phyloP scores from a whole-genome alignment of 257 asterid species.

The Osmanthus fragrans region DNA sequence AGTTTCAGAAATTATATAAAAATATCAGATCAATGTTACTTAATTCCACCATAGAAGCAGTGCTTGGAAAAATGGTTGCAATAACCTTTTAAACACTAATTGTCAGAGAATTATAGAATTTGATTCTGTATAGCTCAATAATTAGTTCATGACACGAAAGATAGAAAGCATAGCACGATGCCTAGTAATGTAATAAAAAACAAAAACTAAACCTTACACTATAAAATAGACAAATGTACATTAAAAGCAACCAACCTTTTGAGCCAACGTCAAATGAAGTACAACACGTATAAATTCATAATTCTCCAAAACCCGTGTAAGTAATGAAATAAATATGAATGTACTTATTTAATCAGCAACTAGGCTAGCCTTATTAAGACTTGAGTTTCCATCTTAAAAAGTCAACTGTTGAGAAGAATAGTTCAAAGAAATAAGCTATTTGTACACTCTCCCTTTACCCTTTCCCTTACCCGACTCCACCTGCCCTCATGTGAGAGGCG shows the following conservation, averaged over 20 bases:
- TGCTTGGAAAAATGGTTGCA: neutral
- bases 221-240: neutral
- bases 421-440: too few relatives aligned
- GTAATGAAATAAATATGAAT: too few relatives aligned
- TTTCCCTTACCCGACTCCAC: too few relatives aligned
- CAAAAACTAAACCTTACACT: neutral
- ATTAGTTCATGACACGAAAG: neutral
- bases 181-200: neutral
- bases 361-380: too few relatives aligned
- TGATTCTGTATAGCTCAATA: neutral
- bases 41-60: neutral
- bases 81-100: neutral
- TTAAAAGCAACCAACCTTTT: too few relatives aligned
- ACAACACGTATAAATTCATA: neutral
- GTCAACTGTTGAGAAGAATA: too few relatives aligned
- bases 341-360: too few relatives aligned
- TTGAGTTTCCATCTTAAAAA: too few relatives aligned
- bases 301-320: neutral
- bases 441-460: too few relatives aligned
- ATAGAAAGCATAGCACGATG: neutral
- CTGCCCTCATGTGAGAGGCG: too few relatives aligned
- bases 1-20: conserved; percentile 5
- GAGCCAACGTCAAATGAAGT: neutral
- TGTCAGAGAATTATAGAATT: neutral
- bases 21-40: neutral